Base-by-base conservation (phyloP, 1,284 basidiomycete species). In the Thecaphora frezii region DNA sequence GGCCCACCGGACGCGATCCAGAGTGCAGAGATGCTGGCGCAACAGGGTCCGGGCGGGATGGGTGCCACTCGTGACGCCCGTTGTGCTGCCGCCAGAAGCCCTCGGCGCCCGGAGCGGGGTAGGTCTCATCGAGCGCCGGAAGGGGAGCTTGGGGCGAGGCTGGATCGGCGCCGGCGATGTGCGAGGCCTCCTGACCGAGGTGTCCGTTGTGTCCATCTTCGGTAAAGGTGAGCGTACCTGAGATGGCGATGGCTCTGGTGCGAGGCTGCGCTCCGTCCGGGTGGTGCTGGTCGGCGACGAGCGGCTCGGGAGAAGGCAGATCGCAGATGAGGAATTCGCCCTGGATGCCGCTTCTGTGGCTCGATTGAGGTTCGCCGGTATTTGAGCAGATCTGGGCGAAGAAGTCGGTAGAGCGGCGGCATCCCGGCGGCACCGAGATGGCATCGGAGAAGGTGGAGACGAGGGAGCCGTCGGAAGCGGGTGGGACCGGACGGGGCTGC, bases 21-120 rank as follows among this genome's bases (percentile, higher is more conserved):
- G 33, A 14, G 12, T 36, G 33, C 33, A 16, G 18, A 36, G 33
- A 16, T 14, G 7, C 14, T 30, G 33, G 13, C 7, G 16, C 8
- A n/a, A 5, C 19, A 16, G 23, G 24, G 28, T 44, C 43, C 5
- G 43, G 43, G 12, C 7, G 5, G 5, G 55, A 44, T 16, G 63
- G 63, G 23, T 58, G 52, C 63, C 63, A 66, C 33, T 66, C 63
- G 33, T 61, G 55, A 18, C 23, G 44, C 14, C 63, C 63, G 26
- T 66, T 52, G 30, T 58, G 59, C 28, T 66, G 63, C 36, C 63
- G 57, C 63, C 63, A 66, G 28, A 61, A 66, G 13, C 63, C 63
- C 21, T 61, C 63, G 30, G 61, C 58, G 18, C 45, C 44, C 2
- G 63, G 63, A 8, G 56, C 58, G 3, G 63, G 63, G 23, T 61